Evolutionary conservation across 2,329 filamentous ascomycete genomes (phyloP).

Genomic region (Arthrobotrys conoides): DNA sequence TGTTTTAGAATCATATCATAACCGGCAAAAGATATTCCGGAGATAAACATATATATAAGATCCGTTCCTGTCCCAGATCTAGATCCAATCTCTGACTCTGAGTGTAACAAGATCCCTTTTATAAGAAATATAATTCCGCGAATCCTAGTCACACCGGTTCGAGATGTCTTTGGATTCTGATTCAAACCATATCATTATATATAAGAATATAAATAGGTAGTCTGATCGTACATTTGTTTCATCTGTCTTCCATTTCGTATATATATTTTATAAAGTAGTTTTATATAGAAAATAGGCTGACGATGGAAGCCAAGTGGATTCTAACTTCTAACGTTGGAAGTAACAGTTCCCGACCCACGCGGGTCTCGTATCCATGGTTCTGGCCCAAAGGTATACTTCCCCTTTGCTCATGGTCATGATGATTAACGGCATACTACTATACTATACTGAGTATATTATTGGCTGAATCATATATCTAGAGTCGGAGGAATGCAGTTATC

Average conservation of each 20-base stretch:
- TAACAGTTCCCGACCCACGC: conserved; percentile 3
- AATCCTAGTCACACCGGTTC: background rate
- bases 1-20: too few relatives aligned
- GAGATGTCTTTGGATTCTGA: background rate
- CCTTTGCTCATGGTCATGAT: background rate
- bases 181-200: background rate
- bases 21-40: background rate
- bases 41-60: background rate
- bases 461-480: background rate
- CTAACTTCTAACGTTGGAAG: background rate
- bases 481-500: background rate
- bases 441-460: too few relatives aligned
- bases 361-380: conserved; percentile 1
- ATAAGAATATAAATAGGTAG: background rate
- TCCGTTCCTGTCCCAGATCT: background rate
- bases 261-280: too few relatives aligned
- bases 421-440: background rate
- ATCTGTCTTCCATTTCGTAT: background rate
- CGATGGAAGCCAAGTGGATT: background rate
- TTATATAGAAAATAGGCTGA: background rate
- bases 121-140: background rate
- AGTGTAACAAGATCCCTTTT: background rate
- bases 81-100: background rate
- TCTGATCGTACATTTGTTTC: background rate
- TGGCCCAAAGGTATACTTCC: background rate